phyloP scores from a whole-genome alignment of 1,139 yeast genomes.

The Suhomyces guaymorum region DNA sequence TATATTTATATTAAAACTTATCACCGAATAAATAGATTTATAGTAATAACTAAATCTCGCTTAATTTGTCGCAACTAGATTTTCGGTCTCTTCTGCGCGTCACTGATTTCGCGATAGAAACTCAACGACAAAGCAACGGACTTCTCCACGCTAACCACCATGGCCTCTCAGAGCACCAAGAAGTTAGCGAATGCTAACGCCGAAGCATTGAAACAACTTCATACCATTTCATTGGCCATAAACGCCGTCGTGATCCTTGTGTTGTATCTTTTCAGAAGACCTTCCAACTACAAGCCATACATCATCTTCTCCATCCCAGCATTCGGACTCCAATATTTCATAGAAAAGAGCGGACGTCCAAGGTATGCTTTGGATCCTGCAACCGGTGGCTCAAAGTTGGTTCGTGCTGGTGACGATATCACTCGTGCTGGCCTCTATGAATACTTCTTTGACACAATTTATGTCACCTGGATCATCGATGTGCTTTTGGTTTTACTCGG shows the following conservation, averaged over 20 bases:
- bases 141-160: conserved; percentile 12
- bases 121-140: not conserved
- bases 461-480: conserved; percentile 65
- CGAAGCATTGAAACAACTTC: conserved; percentile 56
- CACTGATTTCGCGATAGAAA: not conserved
- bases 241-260: conserved; percentile 43
- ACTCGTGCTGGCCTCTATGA: conserved; percentile 70
- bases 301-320: conserved; percentile 62
- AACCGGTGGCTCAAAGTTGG: conserved; percentile 34
- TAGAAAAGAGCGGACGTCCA: conserved; percentile 74
- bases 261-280: conserved; percentile 52
- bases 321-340: conserved; percentile 50
- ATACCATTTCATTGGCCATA: conserved; percentile 45
- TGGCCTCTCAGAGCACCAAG: conserved; percentile 58
- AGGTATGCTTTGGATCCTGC: conserved; percentile 40
- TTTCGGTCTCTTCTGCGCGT: too few species aligned
- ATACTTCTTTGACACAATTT: conserved; percentile 73
- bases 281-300: conserved; percentile 51
- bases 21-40: too few species aligned
- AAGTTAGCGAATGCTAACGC: conserved; percentile 64
- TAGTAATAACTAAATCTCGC: too few species aligned
- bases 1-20: too few species aligned
- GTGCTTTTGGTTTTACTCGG: conserved; percentile 57
- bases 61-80: too few species aligned
- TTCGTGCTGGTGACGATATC: conserved; percentile 65